phyloP scores from a whole-genome alignment of 495 filamentous ascomycete species.

The Thozetella sp. region DNA sequence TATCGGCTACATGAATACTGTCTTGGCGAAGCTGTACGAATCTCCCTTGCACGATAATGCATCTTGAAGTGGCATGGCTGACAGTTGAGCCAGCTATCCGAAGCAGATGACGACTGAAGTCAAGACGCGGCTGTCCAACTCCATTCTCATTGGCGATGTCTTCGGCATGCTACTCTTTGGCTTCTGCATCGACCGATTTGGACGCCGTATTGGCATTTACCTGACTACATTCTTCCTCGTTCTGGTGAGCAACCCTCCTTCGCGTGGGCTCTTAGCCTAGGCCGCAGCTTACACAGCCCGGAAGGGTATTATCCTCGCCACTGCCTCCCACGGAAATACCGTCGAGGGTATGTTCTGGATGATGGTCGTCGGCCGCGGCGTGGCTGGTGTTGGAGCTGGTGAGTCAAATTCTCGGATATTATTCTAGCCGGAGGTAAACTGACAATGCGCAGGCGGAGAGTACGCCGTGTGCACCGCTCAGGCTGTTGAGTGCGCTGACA shows the following conservation, averaged over 20 bases:
- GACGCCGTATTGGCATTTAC: not conserved
- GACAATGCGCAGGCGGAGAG: conserved; percentile 27
- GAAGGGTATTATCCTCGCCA: conserved; percentile 47
- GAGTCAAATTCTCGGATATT: conserved; percentile 7
- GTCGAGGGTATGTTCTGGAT: conserved; percentile 56
- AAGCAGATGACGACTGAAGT: conserved; percentile 5
- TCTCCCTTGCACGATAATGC: not conserved
- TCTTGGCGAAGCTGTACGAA: conserved; percentile 34
- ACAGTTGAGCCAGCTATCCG: conserved; percentile 2
- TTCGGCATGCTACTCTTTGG: conserved; percentile 42
- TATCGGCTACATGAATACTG: conserved; percentile 42
- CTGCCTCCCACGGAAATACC: conserved; percentile 47
- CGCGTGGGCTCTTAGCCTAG: conserved; percentile 38
- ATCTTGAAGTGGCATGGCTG: not conserved
- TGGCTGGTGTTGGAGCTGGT: conserved; percentile 55
- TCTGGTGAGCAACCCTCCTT: conserved; percentile 23
- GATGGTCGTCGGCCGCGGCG: conserved; percentile 53
- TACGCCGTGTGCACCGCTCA: conserved; percentile 29
- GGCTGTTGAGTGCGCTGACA: conserved; percentile 50
- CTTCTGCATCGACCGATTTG: not conserved
- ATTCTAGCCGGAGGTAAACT: not conserved
- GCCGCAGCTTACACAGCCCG: not conserved
- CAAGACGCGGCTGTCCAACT: conserved; percentile 40
- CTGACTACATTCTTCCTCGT: conserved; percentile 1
- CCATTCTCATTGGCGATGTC: conserved; percentile 54